These are phyloP conservation scores for Goniomonas avonlea DNA, from an alignment of 78 protist genomes.

Conservation along the genomic window DNA sequence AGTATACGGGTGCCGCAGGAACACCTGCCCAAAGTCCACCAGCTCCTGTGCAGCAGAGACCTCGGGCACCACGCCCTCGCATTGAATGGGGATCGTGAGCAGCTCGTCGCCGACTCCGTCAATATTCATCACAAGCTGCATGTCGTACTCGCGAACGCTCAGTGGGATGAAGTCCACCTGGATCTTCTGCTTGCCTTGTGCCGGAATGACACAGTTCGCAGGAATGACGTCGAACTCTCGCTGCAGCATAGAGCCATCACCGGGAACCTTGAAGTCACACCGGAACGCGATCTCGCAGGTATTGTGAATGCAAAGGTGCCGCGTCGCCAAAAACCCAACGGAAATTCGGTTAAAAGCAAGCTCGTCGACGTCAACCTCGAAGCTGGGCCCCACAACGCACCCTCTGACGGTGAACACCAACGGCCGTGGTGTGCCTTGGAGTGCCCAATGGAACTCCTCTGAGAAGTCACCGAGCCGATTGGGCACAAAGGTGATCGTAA, in stretches of 20 bases:
- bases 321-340: slow-evolving; percentile 20
- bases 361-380: slow-evolving; percentile 35
- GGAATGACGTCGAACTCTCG: slow-evolving; percentile 49
- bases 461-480: slow-evolving; percentile 26
- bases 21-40: slow-evolving; percentile 49
- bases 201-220: slow-evolving; percentile 16
- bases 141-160: background rate
- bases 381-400: slow-evolving; percentile 58
- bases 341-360: slow-evolving; percentile 42
- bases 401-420: slow-evolving; percentile 5
- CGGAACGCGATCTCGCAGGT: slow-evolving; percentile 59
- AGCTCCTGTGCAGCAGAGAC: background rate
- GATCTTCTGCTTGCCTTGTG: slow-evolving; percentile 40
- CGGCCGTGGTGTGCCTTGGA: slow-evolving; percentile 16
- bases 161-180: slow-evolving; percentile 39
- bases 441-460: slow-evolving; percentile 26
- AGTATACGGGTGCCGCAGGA: slow-evolving; percentile 41
- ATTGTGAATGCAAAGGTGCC: slow-evolving; percentile 24
- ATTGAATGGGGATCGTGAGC: slow-evolving; percentile 39
- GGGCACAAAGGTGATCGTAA: slow-evolving; percentile 10
- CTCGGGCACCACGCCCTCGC: slow-evolving; percentile 41
- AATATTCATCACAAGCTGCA: slow-evolving; percentile 42
- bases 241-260: background rate
- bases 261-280: slow-evolving; percentile 39
- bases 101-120: slow-evolving; percentile 47